Evolutionary conservation across 768 basidiomycete species (phyloP).

Genomic region (Trametes coccinea): DNA sequence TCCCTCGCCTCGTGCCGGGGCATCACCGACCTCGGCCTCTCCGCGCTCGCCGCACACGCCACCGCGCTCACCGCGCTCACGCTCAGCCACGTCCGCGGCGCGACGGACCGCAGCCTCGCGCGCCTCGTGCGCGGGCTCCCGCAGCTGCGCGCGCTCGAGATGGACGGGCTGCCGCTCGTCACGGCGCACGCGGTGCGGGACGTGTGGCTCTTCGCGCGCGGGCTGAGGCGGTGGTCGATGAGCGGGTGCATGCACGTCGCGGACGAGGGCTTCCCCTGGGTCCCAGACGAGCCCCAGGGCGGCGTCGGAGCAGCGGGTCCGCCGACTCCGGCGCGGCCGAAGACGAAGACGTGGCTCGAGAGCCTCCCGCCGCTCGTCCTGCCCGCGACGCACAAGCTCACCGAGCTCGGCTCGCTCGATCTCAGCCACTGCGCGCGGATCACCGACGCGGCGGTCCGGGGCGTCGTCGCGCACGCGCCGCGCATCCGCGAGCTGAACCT

Average conservation of each 20-base stretch:
- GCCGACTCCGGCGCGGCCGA: constrained; percentile 22
- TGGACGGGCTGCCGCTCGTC: constrained; percentile 66
- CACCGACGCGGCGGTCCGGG: constrained; percentile 75
- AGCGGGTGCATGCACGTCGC: constrained; percentile 77
- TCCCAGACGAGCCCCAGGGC: constrained; percentile 16
- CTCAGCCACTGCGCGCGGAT: constrained; percentile 67
- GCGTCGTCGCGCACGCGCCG: constrained; percentile 74
- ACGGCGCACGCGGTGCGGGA: constrained; percentile 72
- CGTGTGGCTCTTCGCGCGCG: constrained; percentile 80
- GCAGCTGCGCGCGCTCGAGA: constrained; percentile 77
- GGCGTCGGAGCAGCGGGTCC: constrained; percentile 48
- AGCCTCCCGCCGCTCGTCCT: constrained; percentile 62
- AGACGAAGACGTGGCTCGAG: constrained; percentile 62
- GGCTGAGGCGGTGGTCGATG: constrained; percentile 72
- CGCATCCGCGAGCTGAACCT: constrained; percentile 74
- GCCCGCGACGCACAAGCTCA: constrained; percentile 51
- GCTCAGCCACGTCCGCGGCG: constrained; percentile 63
- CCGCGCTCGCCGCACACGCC: background rate
- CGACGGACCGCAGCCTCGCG: constrained; percentile 65
- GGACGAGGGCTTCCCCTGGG: constrained; percentile 69
- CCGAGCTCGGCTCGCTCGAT: constrained; percentile 78
- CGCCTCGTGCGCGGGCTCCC: constrained; percentile 75
- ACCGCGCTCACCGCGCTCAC: constrained; percentile 51
- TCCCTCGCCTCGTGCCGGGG: constrained; percentile 74
- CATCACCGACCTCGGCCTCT: constrained; percentile 35